Evolutionary conservation across 768 basidiomycete genomes (phyloP).

Genomic region (Phylloporus scabripes): DNA sequence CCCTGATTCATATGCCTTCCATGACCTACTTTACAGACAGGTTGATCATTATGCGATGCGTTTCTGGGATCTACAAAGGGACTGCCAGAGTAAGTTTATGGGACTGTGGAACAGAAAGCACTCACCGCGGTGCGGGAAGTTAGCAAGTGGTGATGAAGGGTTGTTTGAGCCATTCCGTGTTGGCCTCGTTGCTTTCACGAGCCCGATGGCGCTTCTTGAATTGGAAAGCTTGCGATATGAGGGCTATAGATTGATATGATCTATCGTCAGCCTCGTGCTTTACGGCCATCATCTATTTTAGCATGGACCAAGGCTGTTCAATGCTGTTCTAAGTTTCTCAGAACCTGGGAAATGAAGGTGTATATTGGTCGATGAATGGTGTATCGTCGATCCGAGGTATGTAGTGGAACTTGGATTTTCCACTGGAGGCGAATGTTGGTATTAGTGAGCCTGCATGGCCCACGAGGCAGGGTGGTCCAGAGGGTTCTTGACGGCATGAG

Average conservation of each 20-base stretch:
- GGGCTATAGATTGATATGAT: conserved; percentile 17
- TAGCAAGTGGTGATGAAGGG: conserved; percentile 7
- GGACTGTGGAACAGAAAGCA: background rate
- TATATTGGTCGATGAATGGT: background rate
- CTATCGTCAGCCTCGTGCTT: conserved; percentile 7
- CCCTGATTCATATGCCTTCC: background rate
- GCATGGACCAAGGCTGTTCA: background rate
- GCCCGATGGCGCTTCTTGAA: conserved; percentile 16
- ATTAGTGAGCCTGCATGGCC: background rate
- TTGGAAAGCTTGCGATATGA: conserved; percentile 14
- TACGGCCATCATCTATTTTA: conserved; percentile 5
- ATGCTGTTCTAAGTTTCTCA: background rate
- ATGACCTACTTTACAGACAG: conserved; percentile 3
- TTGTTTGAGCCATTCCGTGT: conserved; percentile 5
- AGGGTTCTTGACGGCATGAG: background rate
- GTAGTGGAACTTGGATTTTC: background rate
- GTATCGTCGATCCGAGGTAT: background rate
- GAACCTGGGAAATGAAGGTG: background rate
- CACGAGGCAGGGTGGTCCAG: background rate
- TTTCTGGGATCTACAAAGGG: background rate
- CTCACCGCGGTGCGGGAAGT: conserved; percentile 5
- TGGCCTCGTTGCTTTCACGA: conserved; percentile 22
- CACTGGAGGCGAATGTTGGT: too few relatives aligned
- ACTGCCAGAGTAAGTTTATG: background rate
- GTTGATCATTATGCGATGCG: conserved; percentile 7